Conservation (phyloP, 345 rosid genomes). For the Murraya paniculata region DNA sequence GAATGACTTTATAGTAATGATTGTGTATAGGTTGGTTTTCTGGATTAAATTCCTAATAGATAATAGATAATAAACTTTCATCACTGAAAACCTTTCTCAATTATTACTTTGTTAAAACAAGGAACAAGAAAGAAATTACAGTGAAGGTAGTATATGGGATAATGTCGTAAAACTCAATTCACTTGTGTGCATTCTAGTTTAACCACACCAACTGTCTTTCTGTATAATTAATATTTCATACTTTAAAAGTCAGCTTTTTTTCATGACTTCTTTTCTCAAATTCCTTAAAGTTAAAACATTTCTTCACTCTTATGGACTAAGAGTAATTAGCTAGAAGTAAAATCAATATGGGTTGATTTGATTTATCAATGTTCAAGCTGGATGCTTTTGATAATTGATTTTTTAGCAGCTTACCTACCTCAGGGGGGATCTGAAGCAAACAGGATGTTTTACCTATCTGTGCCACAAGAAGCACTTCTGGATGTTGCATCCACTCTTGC, state of each 20-base stretch:
- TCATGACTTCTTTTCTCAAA: neutral
- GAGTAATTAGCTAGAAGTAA: neutral
- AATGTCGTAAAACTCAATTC: too few species aligned
- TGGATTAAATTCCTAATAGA: too few species aligned
- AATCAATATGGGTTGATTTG: neutral
- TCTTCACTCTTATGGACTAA: neutral
- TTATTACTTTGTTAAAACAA: too few species aligned
- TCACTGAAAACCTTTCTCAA: too few species aligned
- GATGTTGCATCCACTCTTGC: conserved; percentile 66
- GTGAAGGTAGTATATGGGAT: too few species aligned
- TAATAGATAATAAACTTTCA: too few species aligned
- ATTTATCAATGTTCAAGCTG: neutral
- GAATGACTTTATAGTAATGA: too few species aligned
- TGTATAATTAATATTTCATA: neutral
- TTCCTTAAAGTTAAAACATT: neutral
- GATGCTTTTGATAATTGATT: too few species aligned
- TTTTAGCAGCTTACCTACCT: conserved; percentile 10
- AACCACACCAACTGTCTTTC: neutral
- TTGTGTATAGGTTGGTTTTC: too few species aligned
- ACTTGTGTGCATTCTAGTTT: too few species aligned
- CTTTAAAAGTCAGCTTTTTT: neutral
- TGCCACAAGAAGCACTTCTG: conserved; percentile 78
- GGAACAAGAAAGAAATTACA: too few species aligned
- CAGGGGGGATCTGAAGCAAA: conserved; percentile 59
- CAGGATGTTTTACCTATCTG: conserved; percentile 71